Conservation (phyloP, 768 basidiomycete genomes). For the Thelephora aurantiotincta region DNA sequence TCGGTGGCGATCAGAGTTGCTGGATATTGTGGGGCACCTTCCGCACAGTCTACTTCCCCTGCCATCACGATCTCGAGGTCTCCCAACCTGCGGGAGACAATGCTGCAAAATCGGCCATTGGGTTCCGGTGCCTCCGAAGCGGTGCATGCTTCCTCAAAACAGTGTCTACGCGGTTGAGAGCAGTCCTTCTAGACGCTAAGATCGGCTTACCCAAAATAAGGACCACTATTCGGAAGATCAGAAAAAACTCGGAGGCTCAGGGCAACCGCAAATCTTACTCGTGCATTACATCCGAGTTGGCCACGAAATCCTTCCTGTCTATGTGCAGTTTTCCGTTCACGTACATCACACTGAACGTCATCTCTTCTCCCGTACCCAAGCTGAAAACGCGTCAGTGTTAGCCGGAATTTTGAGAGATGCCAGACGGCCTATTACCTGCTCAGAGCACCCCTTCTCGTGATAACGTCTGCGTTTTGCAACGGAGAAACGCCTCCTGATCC, state of each 20-base stretch:
- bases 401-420: not conserved
- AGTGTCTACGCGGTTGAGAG: not conserved
- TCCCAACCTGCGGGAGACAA: not conserved
- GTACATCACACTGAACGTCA: not conserved
- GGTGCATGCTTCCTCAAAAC: not conserved
- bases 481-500: not conserved
- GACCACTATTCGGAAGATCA: not conserved
- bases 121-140: not conserved
- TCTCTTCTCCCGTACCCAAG: not conserved
- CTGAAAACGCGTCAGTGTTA: not conserved
- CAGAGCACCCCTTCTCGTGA: not conserved
- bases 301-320: not conserved
- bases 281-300: not conserved
- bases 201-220: not conserved
- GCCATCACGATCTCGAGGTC: not conserved
- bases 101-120: not conserved
- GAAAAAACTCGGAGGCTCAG: not conserved
- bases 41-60: not conserved
- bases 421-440: not conserved
- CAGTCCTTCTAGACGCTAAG: not conserved
- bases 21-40: not conserved
- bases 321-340: not conserved
- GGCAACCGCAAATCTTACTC: not conserved
- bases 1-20: not conserved
- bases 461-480: not conserved